Base-by-base conservation (phyloP, 2,329 filamentous ascomycete genomes). In the Paraphoma sp. region DNA sequence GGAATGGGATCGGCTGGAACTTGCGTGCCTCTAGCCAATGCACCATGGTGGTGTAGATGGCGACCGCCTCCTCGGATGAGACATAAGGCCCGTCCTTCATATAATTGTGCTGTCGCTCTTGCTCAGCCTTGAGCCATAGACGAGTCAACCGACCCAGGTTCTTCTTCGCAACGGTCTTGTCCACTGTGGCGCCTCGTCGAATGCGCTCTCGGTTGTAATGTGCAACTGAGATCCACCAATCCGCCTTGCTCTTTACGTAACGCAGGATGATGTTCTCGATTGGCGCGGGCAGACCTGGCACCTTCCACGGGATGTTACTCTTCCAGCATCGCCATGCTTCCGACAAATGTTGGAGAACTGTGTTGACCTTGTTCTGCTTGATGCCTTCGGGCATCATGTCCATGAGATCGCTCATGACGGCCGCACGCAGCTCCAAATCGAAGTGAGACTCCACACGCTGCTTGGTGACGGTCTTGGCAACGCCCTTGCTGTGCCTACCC, bases 331-430 rank as follows among this genome's bases (percentile, higher is more conserved):
- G 87, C 95, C 95, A 99, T 12, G 95, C 95, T 81, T 99, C 95
- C 0, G 94, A 98, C 42, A 99, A 81, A 84, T 99, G 96, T 73
- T 98, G 95, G 51, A 99, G 82, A 44, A 99, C 94, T 1, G 93
- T 97, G 78, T 99, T 97, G 77, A 99, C 93, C 81, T 99, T 99
- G 82, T 95, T 99, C 76, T 99, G 95, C 78, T 97, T 97, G 81
- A 99, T 98, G 65, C 95, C 95, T 76, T 99, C 96, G 0, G 95
- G 95, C 95, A 99, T 99, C 96, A 99, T 99, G 72, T 99, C 95
- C 91, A 97, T 97, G 48, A 99, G 83, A 79, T 99, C 95, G 44
- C 94, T 93, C 94, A 99, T 99, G 64, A 99, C 95, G 0, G 95
- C 97, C 14, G 96, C 96, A 71, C 95, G 92, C 48, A 99, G 87